phyloP scores from a whole-genome alignment of 2,329 filamentous ascomycete genomes.

The Scedosporium apiospermum region DNA sequence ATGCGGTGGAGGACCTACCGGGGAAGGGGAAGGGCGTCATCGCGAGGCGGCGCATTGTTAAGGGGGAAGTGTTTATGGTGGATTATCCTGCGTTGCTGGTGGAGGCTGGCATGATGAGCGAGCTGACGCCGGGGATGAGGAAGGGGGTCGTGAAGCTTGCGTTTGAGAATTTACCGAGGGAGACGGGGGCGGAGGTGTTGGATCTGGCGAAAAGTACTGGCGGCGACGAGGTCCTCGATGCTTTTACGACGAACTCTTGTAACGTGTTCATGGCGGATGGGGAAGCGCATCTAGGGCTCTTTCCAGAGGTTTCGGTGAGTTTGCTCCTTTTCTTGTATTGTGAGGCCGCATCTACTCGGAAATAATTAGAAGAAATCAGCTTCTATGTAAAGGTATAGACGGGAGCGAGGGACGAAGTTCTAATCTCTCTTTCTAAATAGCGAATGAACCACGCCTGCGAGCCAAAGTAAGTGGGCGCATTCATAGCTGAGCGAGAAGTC shows the following conservation, averaged over 20 bases:
- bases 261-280: constrained; percentile 13
- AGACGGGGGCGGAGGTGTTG: constrained; percentile 14
- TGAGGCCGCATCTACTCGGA: no score
- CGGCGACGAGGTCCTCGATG: constrained; percentile 19
- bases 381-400: no score
- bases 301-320: constrained; percentile 22
- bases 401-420: no score
- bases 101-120: constrained; percentile 12
- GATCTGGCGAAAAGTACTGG: constrained; percentile 19
- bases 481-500: neutral
- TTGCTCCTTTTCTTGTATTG: neutral
- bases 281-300: constrained; percentile 19
- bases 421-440: constrained; percentile 10
- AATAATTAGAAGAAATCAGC: no score
- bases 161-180: constrained; percentile 17
- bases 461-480: constrained; percentile 20
- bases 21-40: constrained; percentile 22
- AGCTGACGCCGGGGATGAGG: constrained; percentile 13
- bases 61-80: constrained; percentile 21
- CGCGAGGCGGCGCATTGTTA: constrained; percentile 18
- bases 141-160: constrained; percentile 17
- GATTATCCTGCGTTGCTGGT: constrained; percentile 18
- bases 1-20: constrained; percentile 16
- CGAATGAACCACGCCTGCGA: constrained; percentile 26
- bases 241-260: constrained; percentile 24